phyloP scores from a whole-genome alignment of 2,329 filamentous ascomycete species.

The Fulvia fulva region DNA sequence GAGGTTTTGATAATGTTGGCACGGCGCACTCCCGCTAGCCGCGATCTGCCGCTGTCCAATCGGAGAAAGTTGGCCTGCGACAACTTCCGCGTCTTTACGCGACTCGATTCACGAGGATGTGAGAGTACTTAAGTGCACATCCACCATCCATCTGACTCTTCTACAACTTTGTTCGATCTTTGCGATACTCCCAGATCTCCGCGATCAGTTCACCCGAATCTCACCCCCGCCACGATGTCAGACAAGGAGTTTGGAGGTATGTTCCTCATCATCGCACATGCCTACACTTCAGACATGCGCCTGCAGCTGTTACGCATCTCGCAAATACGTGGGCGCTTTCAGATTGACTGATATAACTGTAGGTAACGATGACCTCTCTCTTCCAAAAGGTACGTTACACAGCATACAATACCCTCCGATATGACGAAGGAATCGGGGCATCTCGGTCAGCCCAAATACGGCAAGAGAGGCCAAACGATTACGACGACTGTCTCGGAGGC shows the following conservation, averaged over 20 bases:
- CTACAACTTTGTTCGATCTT: not conserved
- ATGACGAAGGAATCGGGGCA: not conserved
- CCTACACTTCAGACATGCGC: not conserved
- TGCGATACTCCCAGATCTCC: not conserved
- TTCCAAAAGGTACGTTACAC: constrained; percentile 50
- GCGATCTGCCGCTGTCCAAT: not conserved
- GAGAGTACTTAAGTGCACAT: not conserved
- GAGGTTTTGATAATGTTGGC: not conserved
- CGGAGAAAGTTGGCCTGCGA: not conserved
- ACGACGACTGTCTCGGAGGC: not conserved
- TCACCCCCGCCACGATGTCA: constrained; percentile 38
- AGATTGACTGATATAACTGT: not conserved
- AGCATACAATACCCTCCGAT: not conserved
- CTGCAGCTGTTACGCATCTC: not conserved
- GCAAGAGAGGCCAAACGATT: not conserved
- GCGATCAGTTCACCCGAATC: not conserved
- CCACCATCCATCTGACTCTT: not conserved
- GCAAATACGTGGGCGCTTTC: not conserved
- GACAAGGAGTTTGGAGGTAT: constrained; percentile 53
- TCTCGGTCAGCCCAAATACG: not conserved
- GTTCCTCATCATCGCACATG: constrained; percentile 14
- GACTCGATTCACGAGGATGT: not conserved
- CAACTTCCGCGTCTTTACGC: not conserved
- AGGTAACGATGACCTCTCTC: constrained; percentile 58
- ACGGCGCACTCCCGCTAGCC: not conserved